Conservation (phyloP, 1,139 yeast species). For the Blastobotrys arbuscula region DNA sequence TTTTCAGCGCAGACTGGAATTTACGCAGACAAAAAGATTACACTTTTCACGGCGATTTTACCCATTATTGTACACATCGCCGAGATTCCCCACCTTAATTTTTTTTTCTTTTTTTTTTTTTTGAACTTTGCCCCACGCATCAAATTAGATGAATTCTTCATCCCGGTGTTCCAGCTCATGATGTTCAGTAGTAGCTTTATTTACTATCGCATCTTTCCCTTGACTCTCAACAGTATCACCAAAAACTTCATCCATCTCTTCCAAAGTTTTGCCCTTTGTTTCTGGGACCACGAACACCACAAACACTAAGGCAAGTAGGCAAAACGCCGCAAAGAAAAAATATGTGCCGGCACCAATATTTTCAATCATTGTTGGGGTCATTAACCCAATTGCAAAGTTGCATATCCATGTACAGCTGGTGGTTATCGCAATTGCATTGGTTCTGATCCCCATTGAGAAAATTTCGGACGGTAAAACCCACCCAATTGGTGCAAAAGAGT, state of each 20-base stretch:
- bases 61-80: too few relatives aligned
- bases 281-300: constrained; percentile 42
- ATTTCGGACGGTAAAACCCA: constrained; percentile 77
- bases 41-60: too few relatives aligned
- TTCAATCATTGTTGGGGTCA: constrained; percentile 37
- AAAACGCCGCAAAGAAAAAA: constrained; percentile 41
- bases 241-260: constrained; percentile 45
- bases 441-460: constrained; percentile 65
- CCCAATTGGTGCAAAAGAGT: constrained; percentile 76
- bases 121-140: too few relatives aligned
- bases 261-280: constrained; percentile 51
- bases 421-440: constrained; percentile 61
- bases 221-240: constrained; percentile 22
- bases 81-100: neutral
- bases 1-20: too few relatives aligned
- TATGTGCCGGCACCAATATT: constrained; percentile 42
- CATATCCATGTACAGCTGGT: constrained; percentile 79
- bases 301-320: constrained; percentile 13
- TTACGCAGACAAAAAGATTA: too few relatives aligned
- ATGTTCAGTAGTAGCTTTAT: constrained; percentile 11
- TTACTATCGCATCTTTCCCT: constrained; percentile 26
- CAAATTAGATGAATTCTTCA: too few relatives aligned
- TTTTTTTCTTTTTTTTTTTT: neutral
- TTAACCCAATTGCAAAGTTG: constrained; percentile 56
- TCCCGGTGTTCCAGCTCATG: neutral